phyloP scores from a whole-genome alignment of 257 asterid species.

The Nicotiana attenuata region DNA sequence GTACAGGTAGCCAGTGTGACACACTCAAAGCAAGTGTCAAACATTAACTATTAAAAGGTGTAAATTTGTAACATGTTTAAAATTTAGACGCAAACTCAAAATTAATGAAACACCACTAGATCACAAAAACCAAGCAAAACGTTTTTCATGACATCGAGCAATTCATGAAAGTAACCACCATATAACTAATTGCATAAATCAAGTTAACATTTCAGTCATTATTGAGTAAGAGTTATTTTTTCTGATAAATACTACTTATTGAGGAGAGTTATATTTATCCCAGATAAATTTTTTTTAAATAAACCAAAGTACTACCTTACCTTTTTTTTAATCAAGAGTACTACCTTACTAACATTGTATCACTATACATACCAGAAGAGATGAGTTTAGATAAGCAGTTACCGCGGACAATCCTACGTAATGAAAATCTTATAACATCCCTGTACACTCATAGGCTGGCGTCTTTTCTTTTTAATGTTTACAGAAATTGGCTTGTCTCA shows the following conservation, averaged over 20 bases:
- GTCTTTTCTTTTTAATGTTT: background rate
- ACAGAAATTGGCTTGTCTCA: background rate
- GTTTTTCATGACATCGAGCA: background rate
- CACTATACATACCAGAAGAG: background rate
- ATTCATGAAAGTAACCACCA: background rate
- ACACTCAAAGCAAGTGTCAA: background rate
- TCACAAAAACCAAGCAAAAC: background rate
- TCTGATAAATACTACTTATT: background rate
- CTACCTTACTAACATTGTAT: background rate
- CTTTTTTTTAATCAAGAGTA: no score
- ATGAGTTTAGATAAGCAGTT: background rate
- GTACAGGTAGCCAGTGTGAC: background rate
- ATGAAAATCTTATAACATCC: background rate
- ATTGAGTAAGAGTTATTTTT: background rate
- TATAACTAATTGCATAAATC: background rate
- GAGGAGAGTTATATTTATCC: background rate
- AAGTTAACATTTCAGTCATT: background rate
- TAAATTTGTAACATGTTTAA: background rate
- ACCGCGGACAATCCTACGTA: background rate
- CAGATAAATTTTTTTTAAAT: background rate
- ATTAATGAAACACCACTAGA: background rate
- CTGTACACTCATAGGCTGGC: background rate
- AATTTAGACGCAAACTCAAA: background rate
- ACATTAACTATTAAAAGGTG: background rate
- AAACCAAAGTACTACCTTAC: background rate